Conservation (phyloP, 2,329 filamentous ascomycete genomes). For the Cercospora brassicicola region DNA sequence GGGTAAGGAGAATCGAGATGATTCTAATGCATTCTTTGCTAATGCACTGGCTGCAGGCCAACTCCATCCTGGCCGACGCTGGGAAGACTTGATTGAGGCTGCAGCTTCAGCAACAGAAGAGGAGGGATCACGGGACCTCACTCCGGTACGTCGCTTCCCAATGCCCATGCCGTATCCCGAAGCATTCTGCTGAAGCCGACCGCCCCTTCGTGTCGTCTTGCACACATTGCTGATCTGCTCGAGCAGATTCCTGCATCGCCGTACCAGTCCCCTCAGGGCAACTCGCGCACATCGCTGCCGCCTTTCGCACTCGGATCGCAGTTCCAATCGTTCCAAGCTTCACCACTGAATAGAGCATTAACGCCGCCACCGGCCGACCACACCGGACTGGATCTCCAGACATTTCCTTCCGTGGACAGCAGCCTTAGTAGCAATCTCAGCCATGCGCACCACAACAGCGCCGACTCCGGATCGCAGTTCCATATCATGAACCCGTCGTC, state of each 20-base stretch:
- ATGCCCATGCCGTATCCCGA: slow-evolving; percentile 10
- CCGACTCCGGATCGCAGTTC: slow-evolving; percentile 65
- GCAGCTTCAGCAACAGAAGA: slow-evolving; percentile 91
- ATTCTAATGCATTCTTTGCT: slow-evolving; percentile 78
- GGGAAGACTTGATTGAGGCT: slow-evolving; percentile 95
- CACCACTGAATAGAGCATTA: slow-evolving; percentile 83
- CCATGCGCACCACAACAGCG: slow-evolving; percentile 38
- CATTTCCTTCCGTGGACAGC: slow-evolving; percentile 88
- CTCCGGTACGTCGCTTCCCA: slow-evolving; percentile 64
- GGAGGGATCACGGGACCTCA: slow-evolving; percentile 77
- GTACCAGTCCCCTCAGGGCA: slow-evolving; percentile 53
- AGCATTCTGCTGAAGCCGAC: slow-evolving; percentile 7
- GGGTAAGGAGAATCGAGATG: slow-evolving; percentile 70
- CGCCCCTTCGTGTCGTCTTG: not conserved
- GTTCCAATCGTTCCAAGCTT: slow-evolving; percentile 75
- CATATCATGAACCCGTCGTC: slow-evolving; percentile 54
- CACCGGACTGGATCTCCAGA: slow-evolving; percentile 54
- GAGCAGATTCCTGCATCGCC: slow-evolving; percentile 51
- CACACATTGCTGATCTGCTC: slow-evolving; percentile 13
- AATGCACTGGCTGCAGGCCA: slow-evolving; percentile 75
- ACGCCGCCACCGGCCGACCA: slow-evolving; percentile 67
- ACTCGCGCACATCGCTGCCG: slow-evolving; percentile 62
- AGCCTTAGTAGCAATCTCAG: slow-evolving; percentile 41
- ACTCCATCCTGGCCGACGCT: slow-evolving; percentile 73
- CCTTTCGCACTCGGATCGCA: slow-evolving; percentile 53